A percentile compares a stretch with the other conserved stretches of the same genome.
These are phyloP conservation scores for Xylaria arbuscula DNA, from an alignment of 2,329 filamentous ascomycete species.

Conservation along the genomic window DNA sequence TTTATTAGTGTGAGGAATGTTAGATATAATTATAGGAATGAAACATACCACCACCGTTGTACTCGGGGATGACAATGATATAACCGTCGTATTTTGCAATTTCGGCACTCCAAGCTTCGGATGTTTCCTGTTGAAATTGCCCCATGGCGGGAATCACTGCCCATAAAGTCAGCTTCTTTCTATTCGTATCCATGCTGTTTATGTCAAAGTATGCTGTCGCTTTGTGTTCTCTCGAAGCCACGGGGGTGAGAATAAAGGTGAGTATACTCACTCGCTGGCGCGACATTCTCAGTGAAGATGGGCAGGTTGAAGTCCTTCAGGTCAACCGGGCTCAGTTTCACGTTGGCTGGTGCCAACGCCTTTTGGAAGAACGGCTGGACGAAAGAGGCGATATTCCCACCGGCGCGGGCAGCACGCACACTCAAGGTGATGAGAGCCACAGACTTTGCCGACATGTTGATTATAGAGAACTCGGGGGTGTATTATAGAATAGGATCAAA, in stretches of 20 bases:
- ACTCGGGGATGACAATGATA: slow-evolving; percentile 64
- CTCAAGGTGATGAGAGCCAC: slow-evolving; percentile 55
- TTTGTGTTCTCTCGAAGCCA: background rate
- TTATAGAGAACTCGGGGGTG: too few relatives aligned
- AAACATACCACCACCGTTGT: slow-evolving; percentile 63
- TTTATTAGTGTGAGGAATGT: too few relatives aligned
- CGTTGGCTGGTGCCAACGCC: slow-evolving; percentile 35
- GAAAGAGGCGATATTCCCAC: slow-evolving; percentile 51
- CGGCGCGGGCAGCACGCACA: slow-evolving; percentile 50
- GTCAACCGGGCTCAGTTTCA: slow-evolving; percentile 51
- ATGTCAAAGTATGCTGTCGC: background rate
- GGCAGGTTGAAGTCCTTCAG: slow-evolving; percentile 56
- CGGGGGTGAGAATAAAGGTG: background rate
- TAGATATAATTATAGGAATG: too few relatives aligned
- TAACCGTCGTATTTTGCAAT: slow-evolving; percentile 60
- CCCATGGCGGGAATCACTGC: slow-evolving; percentile 52
- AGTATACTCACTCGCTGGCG: slow-evolving; percentile 46
- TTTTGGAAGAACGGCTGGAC: slow-evolving; percentile 48
- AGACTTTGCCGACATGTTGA: slow-evolving; percentile 46
- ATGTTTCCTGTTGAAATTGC: slow-evolving; percentile 56
- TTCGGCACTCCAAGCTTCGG: slow-evolving; percentile 57
- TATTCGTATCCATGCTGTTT: background rate
- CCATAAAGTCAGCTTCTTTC: background rate
- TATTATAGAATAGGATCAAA: too few relatives aligned
- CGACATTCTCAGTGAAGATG: slow-evolving; percentile 57